Percentiles rank a stretch among this genome's conserved stretches.
Conservation (phyloP, 495 filamentous ascomycete genomes). For the Bacidia rubella region DNA sequence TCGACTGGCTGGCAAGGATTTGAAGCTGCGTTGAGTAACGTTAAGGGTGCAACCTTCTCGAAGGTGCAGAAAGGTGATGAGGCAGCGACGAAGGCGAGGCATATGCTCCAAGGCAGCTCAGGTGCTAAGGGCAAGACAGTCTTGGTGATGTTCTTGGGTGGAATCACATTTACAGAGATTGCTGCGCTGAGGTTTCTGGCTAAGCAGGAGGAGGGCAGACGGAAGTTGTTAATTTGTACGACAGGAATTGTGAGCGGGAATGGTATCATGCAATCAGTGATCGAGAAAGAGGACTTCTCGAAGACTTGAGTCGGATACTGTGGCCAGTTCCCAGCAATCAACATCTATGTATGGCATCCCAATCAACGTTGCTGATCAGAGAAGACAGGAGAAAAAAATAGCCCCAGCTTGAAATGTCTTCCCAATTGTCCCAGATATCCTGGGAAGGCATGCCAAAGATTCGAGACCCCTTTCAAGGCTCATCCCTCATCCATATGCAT, state of each 20-base stretch:
- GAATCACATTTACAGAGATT: conserved; percentile 90
- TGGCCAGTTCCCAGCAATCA: too few species aligned
- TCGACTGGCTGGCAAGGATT: conserved; percentile 82
- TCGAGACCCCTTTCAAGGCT: too few species aligned
- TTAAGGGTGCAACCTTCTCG: conserved; percentile 76
- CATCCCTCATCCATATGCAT: too few species aligned
- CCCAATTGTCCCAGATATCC: too few species aligned
- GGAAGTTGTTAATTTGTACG: conserved; percentile 81
- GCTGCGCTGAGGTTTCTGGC: conserved; percentile 86
- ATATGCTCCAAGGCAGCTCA: conserved; percentile 54
- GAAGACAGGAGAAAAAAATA: too few species aligned
- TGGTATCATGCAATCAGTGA: conserved; percentile 75
- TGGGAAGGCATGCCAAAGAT: too few species aligned
- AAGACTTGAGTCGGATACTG: conserved; percentile 20
- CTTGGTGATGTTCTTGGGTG: conserved; percentile 88
- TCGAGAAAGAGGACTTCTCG: conserved; percentile 58
- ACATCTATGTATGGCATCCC: too few species aligned
- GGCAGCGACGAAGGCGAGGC: conserved; percentile 77
- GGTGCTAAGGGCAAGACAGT: conserved; percentile 63
- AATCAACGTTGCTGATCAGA: too few species aligned
- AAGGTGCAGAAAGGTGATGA: conserved; percentile 89
- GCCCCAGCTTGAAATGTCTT: too few species aligned
- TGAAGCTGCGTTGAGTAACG: conserved; percentile 76
- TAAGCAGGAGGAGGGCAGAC: conserved; percentile 65
- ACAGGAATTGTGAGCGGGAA: conserved; percentile 85